Conservation (phyloP, 2,329 filamentous ascomycete genomes). For the Incumbomyces delicatus region DNA sequence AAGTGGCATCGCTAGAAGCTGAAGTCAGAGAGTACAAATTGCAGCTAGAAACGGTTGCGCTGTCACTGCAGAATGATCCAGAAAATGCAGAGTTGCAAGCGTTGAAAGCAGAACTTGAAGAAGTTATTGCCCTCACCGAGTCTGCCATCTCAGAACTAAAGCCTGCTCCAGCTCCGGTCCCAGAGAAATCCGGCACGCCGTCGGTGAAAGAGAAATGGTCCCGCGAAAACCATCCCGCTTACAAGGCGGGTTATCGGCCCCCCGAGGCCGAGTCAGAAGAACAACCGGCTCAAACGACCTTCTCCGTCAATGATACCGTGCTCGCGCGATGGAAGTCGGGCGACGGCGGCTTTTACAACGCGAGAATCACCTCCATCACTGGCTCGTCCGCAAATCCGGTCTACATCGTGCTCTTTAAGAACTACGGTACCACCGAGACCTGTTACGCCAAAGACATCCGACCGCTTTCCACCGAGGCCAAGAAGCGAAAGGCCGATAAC, state of each 20-base stretch:
- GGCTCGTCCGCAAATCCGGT: slow-evolving; percentile 84
- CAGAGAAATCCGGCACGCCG: slow-evolving; percentile 38
- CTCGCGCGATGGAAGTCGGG: slow-evolving; percentile 84
- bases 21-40: slow-evolving; percentile 52
- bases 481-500: slow-evolving; percentile 77
- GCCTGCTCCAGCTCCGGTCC: slow-evolving; percentile 40
- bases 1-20: slow-evolving; percentile 34
- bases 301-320: slow-evolving; percentile 81
- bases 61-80: slow-evolving; percentile 68
- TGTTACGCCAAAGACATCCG: slow-evolving; percentile 74
- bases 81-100: slow-evolving; percentile 67
- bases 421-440: slow-evolving; percentile 71
- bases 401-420: slow-evolving; percentile 92
- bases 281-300: slow-evolving; percentile 40
- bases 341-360: slow-evolving; percentile 83
- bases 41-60: slow-evolving; percentile 69
- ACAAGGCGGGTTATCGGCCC: slow-evolving; percentile 50
- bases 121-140: slow-evolving; percentile 69
- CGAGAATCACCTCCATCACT: slow-evolving; percentile 85
- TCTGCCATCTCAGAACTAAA: slow-evolving; percentile 73
- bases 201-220: slow-evolving; percentile 65
- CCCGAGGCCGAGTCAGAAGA: slow-evolving; percentile 42
- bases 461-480: slow-evolving; percentile 60
- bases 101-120: slow-evolving; percentile 71
- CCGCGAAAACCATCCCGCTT: slow-evolving; percentile 69